These are phyloP conservation scores for Trichosanthes truncata DNA, from an alignment of 306 rosid species.

Conservation along the genomic window DNA sequence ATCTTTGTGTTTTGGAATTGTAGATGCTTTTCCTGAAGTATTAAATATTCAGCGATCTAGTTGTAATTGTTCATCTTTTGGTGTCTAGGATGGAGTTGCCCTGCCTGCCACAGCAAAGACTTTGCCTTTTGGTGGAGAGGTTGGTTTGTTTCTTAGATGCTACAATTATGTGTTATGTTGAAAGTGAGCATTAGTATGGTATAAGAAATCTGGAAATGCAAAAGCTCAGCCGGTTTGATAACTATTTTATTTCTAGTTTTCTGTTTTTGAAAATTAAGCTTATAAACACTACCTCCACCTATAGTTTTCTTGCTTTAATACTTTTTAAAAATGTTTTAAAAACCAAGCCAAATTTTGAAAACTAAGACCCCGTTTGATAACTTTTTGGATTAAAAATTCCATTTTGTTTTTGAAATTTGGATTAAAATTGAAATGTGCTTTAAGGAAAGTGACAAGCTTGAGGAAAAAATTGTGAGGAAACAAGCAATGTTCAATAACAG, in stretches of 20 bases:
- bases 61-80: slow-evolving; percentile 20
- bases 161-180: background rate
- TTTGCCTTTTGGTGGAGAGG: slow-evolving; percentile 96
- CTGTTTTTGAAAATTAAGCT: background rate
- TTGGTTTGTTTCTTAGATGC: slow-evolving; percentile 21
- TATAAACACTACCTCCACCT: background rate
- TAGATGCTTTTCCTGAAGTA: slow-evolving; percentile 4
- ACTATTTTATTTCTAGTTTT: background rate
- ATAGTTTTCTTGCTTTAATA: background rate
- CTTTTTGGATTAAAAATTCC: too few relatives aligned
- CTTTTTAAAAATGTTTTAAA: background rate
- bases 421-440: background rate
- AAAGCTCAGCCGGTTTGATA: background rate
- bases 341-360: background rate
- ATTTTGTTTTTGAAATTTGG: background rate
- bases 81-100: slow-evolving; percentile 80
- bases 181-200: slow-evolving; percentile 8
- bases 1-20: background rate
- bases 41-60: background rate
- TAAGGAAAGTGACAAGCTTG: background rate
- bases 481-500: background rate
- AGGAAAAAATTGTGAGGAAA: background rate
- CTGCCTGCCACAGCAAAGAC: slow-evolving; percentile 69
- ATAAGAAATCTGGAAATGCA: background rate
- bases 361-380: background rate